Base-by-base conservation (phyloP, 768 basidiomycete genomes). In the Lactarius tabidus region DNA sequence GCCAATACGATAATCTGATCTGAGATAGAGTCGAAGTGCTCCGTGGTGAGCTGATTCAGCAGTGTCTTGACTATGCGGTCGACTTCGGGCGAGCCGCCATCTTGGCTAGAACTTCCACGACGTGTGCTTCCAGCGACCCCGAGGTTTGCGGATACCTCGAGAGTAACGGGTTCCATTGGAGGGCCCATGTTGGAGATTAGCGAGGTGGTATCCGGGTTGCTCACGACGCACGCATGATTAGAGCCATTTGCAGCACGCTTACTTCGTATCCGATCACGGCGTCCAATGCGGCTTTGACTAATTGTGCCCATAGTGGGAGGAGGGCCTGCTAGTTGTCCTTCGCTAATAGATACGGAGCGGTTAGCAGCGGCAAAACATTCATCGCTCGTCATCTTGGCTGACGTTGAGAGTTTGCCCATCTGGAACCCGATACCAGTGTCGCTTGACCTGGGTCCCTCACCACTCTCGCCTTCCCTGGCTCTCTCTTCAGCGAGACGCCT, bases 11-110 rank as follows among this genome's bases (percentile, higher is more conserved):
- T 90, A 74, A 98, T 96, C 76, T 98, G 94, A 73, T 91, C 87
- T 2, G 95, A 95, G 73, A 98, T 97, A 9, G 91, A 88, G 70
- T 95, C 92, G 81, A 98, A 98, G 70, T 90, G 91, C 81, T 98
- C 94, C 86, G 95, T 90, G 17, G 95, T 95, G 39, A 98, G 84
- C 79, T 94, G 96, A 84, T 98, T 96, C 71, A 98, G 87, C 63
- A 97, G 78, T 59, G 80, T 79, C 76, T 90, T 94, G 79, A 97
- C 95, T 78, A 95, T 96, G 59, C 93, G 90, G 70, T 97, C 93
- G 29, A 98, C 77, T 70, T 93, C 93, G 12, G 92, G 89, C 1
- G 90, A 87, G 53, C 91, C 89, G 15, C 79, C 75, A 54, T 91
- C 87, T 12, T 77, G 75, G 6, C 67, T 67, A 17, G 65, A 64